These are phyloP conservation scores for Colletotrichum sp. DNA, from an alignment of 2,329 filamentous ascomycete species.

Conservation along the genomic window DNA sequence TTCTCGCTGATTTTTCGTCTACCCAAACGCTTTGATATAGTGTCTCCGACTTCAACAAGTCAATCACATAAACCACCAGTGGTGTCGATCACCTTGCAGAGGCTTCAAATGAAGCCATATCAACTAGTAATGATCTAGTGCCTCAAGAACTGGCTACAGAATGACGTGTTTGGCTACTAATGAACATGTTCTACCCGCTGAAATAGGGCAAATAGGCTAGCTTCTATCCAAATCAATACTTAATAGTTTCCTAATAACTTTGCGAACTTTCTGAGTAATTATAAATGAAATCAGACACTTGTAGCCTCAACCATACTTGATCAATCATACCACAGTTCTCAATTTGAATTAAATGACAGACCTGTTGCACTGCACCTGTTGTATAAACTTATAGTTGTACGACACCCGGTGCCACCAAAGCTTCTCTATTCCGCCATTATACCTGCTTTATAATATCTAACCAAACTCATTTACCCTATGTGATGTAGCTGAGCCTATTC, in stretches of 20 bases:
- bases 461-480: too few species aligned
- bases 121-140: neutral
- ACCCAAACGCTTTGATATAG: neutral
- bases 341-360: too few species aligned
- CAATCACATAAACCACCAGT: neutral
- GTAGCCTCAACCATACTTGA: too few species aligned
- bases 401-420: too few species aligned
- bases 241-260: rapidly evolving
- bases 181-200: neutral
- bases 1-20: neutral
- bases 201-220: neutral
- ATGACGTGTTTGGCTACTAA: neutral
- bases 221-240: rapidly evolving
- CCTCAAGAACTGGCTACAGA: neutral
- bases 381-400: too few species aligned
- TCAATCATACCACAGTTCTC: rapidly evolving
- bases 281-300: too few species aligned
- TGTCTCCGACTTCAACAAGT: neutral
- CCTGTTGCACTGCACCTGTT: too few species aligned
- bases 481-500: too few species aligned
- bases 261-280: neutral
- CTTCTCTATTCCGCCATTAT: too few species aligned
- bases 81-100: neutral
- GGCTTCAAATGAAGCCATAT: neutral
- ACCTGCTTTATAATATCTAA: too few species aligned